Evolutionary conservation across 2,329 filamentous ascomycete genomes (phyloP).

Genomic region (Calonectria pauciramosa): DNA sequence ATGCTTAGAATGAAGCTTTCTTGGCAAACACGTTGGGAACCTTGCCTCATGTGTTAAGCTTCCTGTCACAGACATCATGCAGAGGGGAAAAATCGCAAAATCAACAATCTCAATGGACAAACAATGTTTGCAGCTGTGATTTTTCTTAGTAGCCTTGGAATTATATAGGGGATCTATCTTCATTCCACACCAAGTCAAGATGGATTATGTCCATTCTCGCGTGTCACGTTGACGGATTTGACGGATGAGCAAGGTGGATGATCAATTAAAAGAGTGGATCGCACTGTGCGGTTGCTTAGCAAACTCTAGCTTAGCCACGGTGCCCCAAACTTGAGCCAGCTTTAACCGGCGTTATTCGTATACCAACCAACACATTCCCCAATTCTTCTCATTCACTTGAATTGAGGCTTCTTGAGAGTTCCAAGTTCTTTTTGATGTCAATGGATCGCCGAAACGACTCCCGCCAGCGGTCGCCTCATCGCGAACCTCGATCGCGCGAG

Average conservation of each 20-base stretch:
- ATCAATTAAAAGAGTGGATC: slow-evolving; percentile 34
- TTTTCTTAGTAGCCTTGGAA: not conserved
- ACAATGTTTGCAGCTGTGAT: not conserved
- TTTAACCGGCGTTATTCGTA: not conserved
- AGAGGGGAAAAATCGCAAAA: not conserved
- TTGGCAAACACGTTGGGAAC: not conserved
- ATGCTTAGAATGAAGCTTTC: not conserved
- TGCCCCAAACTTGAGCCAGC: slow-evolving; percentile 25
- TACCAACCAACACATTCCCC: not conserved
- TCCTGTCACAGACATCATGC: not conserved
- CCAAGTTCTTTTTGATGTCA: not conserved
- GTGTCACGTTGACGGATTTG: not conserved
- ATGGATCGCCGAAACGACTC: slow-evolving; percentile 36
- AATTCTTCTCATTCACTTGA: not conserved
- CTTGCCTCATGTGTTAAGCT: not conserved
- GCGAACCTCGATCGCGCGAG: slow-evolving; percentile 36
- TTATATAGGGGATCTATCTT: not conserved
- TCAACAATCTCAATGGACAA: not conserved
- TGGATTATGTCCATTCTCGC: not conserved
- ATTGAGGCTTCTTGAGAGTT: not conserved
- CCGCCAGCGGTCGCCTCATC: slow-evolving; percentile 39
- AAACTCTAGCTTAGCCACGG: slow-evolving; percentile 35
- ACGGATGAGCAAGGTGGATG: not conserved
- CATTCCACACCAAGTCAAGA: not conserved
- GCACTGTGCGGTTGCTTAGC: slow-evolving; percentile 42